Base-by-base conservation (phyloP, 2,329 filamentous ascomycete genomes). In the Xylariaceae sp. region DNA sequence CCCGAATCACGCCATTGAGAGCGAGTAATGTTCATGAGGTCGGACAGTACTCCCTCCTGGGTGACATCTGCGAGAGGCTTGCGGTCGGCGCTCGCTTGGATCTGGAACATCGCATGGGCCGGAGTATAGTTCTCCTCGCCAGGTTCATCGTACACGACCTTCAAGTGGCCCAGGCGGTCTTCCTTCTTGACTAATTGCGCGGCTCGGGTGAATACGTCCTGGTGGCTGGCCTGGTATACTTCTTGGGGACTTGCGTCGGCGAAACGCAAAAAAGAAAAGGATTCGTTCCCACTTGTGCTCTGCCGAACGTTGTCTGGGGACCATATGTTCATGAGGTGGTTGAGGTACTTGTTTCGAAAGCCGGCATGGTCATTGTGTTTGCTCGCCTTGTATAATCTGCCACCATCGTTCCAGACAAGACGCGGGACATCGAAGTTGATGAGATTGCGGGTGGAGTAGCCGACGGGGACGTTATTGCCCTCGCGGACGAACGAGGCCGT, bases 401-500 rank as follows among this genome's bases (percentile, higher is more conserved):
- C 90, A 33, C 75, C 80, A 19, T 87, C 76, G n/a, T 77, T 75
- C 67, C 83, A 90, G n/a, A 98, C 64, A 5, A 94, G 67, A 17
- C 79, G 76, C 14, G 92, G 92, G 35, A 96, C 59, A 30, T 79
- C 70, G 55, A 90, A 95, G 45, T 94, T 80, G 42, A 98, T 90
- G 49, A 83, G 49, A 52, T 80, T 96, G 39, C 86, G 80, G 0
- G 87, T 84, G 2, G 90, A 95, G 58, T 98, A 98, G 25, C 75
- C 79, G 14, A 95, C 82, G 14, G 82, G 68, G 32, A 96, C 73
- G 41, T 80, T 80, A 39, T 68, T 74, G 6, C 90, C 89, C 58
- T 98, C 92, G 15, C 92, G 83, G 46, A 95, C 70, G 58, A 98
- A 96, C 0, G 89, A 95, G 0, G 86, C 89, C 0, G 90, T 95